These are phyloP conservation scores for Lippia alba DNA, from an alignment of 305 asterid species.

Conservation along the genomic window DNA sequence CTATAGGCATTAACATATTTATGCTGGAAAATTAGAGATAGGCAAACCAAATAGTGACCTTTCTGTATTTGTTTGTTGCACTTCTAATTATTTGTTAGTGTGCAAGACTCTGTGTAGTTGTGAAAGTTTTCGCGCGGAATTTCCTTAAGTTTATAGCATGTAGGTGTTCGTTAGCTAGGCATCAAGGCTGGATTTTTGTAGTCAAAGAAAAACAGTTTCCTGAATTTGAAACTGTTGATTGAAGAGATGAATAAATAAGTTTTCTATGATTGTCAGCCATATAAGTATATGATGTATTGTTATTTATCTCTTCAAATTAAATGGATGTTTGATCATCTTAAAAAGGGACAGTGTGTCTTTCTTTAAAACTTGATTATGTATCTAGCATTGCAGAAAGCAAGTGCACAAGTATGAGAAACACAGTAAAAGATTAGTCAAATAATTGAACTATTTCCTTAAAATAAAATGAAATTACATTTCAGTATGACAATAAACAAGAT, in stretches of 20 bases:
- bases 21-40: conserved; percentile 21
- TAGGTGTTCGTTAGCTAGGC: too few species aligned
- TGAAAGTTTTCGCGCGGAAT: neutral
- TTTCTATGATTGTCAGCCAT: neutral
- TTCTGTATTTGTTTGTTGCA: conserved; percentile 19
- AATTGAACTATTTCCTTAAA: too few species aligned
- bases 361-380: too few species aligned
- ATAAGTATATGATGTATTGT: neutral
- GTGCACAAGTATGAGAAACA: too few species aligned
- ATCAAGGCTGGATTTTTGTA: neutral
- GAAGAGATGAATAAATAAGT: neutral
- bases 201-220: neutral
- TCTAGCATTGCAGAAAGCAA: too few species aligned
- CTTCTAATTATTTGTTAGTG: neutral
- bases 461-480: too few species aligned
- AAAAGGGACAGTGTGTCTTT: too few species aligned
- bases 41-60: conserved; percentile 4
- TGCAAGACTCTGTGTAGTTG: neutral
- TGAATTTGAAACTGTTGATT: neutral
- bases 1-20: conserved; percentile 46
- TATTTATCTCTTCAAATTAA: too few species aligned
- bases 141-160: neutral
- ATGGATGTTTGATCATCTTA: too few species aligned
- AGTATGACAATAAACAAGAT: too few species aligned
- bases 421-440: too few species aligned